Evolutionary conservation across 1,284 basidiomycete genomes (phyloP).

Genomic region (Tylopilus sp.): DNA sequence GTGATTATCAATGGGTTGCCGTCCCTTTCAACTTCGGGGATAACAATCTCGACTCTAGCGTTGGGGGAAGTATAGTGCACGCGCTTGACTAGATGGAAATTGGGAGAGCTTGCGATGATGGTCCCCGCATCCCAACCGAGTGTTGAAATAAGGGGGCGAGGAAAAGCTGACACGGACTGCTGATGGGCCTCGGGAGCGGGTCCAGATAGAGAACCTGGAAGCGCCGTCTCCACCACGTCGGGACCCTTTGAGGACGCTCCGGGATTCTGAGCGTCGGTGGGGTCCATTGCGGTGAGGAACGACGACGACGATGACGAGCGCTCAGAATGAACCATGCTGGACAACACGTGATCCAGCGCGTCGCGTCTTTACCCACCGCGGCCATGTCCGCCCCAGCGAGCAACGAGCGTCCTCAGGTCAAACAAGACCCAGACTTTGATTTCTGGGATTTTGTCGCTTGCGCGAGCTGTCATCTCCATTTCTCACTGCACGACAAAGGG

Average conservation of each 20-base stretch:
- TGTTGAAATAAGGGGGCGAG: conserved; percentile 39
- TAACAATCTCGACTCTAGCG: conserved; percentile 31
- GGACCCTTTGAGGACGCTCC: conserved; percentile 8
- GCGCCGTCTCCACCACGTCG: background rate
- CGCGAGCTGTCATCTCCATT: conserved; percentile 62
- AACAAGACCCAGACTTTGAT: conserved; percentile 42
- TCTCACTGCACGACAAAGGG: conserved; percentile 44
- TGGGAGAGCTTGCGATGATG: conserved; percentile 37
- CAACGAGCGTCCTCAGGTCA: conserved; percentile 13
- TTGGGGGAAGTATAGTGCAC: conserved; percentile 31
- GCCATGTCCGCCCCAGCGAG: conserved; percentile 14
- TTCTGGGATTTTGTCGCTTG: conserved; percentile 80
- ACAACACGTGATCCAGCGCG: conserved; percentile 22
- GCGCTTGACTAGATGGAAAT: conserved; percentile 36
- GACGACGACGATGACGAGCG: background rate
- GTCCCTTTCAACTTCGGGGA: conserved; percentile 45
- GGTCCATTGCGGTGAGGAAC: background rate
- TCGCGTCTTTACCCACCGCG: conserved; percentile 1
- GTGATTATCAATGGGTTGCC: conserved; percentile 62
- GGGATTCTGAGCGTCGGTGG: background rate
- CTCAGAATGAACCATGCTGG: background rate
- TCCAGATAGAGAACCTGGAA: background rate
- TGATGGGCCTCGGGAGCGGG: background rate
- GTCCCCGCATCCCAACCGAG: conserved; percentile 48
- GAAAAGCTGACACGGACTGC: background rate